These are phyloP conservation scores for Sesbania bispinosa DNA, from an alignment of 306 rosid genomes.

Conservation along the genomic window DNA sequence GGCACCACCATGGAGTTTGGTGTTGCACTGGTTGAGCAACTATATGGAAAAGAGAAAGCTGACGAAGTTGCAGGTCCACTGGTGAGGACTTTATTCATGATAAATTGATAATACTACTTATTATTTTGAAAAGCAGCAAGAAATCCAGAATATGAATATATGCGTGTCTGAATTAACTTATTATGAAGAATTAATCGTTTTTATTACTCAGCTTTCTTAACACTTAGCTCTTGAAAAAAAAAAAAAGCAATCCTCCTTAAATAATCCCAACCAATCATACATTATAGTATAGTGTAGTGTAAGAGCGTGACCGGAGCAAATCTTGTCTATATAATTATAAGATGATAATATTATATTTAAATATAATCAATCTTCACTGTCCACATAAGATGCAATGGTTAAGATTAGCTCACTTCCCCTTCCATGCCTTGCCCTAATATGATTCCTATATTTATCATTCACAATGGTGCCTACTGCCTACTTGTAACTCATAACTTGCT, in stretches of 20 bases:
- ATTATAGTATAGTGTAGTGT: neutral
- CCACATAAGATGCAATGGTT: too few relatives aligned
- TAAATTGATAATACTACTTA: neutral
- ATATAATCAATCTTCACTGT: too few relatives aligned
- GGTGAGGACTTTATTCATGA: conserved; percentile 42
- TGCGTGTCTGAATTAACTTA: neutral
- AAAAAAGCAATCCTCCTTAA: neutral
- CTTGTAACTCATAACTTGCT: neutral
- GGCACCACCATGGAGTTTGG: conserved; percentile 91
- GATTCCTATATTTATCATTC: neutral
- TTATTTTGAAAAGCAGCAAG: neutral
- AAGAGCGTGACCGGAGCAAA: too few relatives aligned
- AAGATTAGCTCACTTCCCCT: too few relatives aligned
- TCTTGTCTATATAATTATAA: too few relatives aligned
- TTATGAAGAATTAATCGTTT: neutral
- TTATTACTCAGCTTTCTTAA: neutral
- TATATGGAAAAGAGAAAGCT: conserved; percentile 83
- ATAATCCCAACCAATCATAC: neutral
- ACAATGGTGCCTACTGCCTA: neutral
- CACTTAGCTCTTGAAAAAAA: neutral
- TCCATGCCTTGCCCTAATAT: too few relatives aligned
- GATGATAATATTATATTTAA: too few relatives aligned
- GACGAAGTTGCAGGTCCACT: conserved; percentile 81
- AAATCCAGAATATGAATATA: neutral
- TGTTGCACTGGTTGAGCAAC: conserved; percentile 70